Percentiles rank a stretch among this genome's conserved stretches.
These are phyloP conservation scores for Glycine tomentella DNA, from an alignment of 306 rosid genomes.

Conservation along the genomic window DNA sequence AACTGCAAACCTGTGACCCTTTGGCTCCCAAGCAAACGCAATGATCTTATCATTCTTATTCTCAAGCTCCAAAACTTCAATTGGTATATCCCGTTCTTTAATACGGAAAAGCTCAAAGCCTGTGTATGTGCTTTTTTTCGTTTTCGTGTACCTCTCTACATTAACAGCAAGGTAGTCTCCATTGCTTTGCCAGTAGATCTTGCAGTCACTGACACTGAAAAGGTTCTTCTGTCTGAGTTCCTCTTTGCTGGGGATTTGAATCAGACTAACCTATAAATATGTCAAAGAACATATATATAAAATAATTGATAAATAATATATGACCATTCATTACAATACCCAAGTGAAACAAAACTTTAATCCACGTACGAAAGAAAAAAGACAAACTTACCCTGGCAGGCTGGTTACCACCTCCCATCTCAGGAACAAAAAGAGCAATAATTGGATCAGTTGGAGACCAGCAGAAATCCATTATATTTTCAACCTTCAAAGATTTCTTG, in stretches of 20 bases:
- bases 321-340: neutral
- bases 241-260: conserved; percentile 88
- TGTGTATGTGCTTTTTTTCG: conserved; percentile 78
- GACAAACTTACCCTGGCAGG: conserved; percentile 80
- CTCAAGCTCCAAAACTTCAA: conserved; percentile 87
- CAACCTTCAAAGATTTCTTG: conserved; percentile 87
- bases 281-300: conserved; percentile 25
- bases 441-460: conserved; percentile 97
- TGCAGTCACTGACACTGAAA: conserved; percentile 86
- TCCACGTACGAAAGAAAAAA: neutral
- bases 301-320: conserved; percentile 1
- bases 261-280: conserved; percentile 73
- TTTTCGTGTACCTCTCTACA: conserved; percentile 79
- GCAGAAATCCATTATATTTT: conserved; percentile 86
- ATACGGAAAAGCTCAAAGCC: conserved; percentile 91
- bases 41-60: conserved; percentile 90
- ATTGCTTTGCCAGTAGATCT: conserved; percentile 92
- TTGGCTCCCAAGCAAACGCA: conserved; percentile 97
- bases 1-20: conserved; percentile 82
- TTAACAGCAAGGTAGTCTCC: conserved; percentile 92
- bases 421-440: conserved; percentile 92
- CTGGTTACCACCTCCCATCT: conserved; percentile 92
- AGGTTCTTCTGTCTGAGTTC: conserved; percentile 84
- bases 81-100: conserved; percentile 85
- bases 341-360: neutral